A percentile compares a stretch with the other conserved stretches of the same genome.
These are phyloP conservation scores for Primulina tabacum DNA, from an alignment of 257 asterid species.

Conservation along the genomic window DNA sequence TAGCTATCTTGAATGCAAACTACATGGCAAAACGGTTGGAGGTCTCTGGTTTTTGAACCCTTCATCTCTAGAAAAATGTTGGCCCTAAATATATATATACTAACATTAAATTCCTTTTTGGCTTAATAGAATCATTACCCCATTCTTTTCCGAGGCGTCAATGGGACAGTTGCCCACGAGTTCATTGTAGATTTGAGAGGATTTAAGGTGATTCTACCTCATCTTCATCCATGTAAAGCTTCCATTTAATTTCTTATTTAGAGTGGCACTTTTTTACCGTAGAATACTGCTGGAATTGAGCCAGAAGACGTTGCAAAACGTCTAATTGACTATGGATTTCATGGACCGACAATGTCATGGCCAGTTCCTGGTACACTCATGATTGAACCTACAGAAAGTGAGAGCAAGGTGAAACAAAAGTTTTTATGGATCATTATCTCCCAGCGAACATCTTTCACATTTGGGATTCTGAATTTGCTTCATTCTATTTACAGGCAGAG, in stretches of 20 bases:
- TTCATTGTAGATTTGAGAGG: constrained; percentile 91
- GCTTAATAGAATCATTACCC: constrained; percentile 73
- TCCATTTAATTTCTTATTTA: constrained; percentile 15
- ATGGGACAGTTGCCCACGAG: constrained; percentile 92
- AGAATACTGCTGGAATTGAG: constrained; percentile 95
- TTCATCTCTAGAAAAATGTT: not conserved
- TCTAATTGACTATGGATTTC: constrained; percentile 97
- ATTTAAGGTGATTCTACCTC: constrained; percentile 54
- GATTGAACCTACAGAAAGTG: constrained; percentile 98
- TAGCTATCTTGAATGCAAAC: constrained; percentile 89
- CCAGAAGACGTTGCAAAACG: constrained; percentile 98
- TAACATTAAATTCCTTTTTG: constrained; percentile 28
- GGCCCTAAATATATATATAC: not conserved
- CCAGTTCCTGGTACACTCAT: constrained; percentile 98
- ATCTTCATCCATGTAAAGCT: not conserved
- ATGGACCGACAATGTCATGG: constrained; percentile 98
- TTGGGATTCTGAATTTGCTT: constrained; percentile 14
- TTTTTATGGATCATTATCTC: not conserved
- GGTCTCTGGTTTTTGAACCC: constrained; percentile 46
- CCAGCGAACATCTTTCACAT: not conserved
- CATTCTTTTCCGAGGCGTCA: constrained; percentile 92
- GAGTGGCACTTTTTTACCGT: constrained; percentile 16
- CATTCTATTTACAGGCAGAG: constrained; percentile 64
- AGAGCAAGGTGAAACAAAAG: constrained; percentile 76
- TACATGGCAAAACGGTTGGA: constrained; percentile 97